phyloP scores from a whole-genome alignment of 2,329 filamentous ascomycete species.

The Taxawa tesnikishii region DNA sequence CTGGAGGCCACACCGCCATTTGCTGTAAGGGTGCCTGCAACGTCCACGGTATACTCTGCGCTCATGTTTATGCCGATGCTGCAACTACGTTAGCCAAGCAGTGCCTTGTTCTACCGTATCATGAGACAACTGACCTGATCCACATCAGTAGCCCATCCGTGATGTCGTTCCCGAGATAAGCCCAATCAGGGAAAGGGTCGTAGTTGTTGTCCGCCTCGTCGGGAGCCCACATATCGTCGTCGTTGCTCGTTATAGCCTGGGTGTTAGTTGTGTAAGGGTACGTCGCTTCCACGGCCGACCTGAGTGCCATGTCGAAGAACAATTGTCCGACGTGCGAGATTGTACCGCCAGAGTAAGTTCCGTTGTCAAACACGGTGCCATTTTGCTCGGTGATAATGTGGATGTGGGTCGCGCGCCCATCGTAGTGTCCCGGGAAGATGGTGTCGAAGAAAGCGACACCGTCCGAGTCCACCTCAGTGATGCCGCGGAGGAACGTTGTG shows the following conservation, averaged over 20 bases:
- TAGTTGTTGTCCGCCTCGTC: slow-evolving; percentile 38
- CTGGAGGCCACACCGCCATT: slow-evolving; percentile 5
- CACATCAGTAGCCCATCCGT: slow-evolving; percentile 41
- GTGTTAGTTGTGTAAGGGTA: slow-evolving; percentile 33
- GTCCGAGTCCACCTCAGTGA: slow-evolving; percentile 4
- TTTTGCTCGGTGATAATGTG: slow-evolving; percentile 26
- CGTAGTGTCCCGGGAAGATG: slow-evolving; percentile 33
- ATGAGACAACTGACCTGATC: too few species aligned
- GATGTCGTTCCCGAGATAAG: slow-evolving; percentile 40
- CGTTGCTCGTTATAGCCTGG: slow-evolving; percentile 29
- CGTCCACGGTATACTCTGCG: slow-evolving; percentile 8
- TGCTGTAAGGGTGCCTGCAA: slow-evolving; percentile 5
- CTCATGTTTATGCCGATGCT: slow-evolving; percentile 11
- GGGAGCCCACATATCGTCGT: slow-evolving; percentile 37
- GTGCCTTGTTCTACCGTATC: too few species aligned
- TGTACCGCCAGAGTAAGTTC: slow-evolving; percentile 37
- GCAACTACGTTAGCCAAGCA: too few species aligned
- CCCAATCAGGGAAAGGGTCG: slow-evolving; percentile 47
- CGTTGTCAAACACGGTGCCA: slow-evolving; percentile 31
- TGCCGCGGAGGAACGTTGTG: slow-evolving; percentile 8
- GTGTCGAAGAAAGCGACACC: slow-evolving; percentile 19
- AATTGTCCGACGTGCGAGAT: slow-evolving; percentile 51
- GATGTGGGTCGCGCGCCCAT: slow-evolving; percentile 28
- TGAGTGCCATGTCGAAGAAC: slow-evolving; percentile 51
- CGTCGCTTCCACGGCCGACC: slow-evolving; percentile 35